phyloP scores from a whole-genome alignment of 108 stramenopile genomes.

The Epithemia pelagica region DNA sequence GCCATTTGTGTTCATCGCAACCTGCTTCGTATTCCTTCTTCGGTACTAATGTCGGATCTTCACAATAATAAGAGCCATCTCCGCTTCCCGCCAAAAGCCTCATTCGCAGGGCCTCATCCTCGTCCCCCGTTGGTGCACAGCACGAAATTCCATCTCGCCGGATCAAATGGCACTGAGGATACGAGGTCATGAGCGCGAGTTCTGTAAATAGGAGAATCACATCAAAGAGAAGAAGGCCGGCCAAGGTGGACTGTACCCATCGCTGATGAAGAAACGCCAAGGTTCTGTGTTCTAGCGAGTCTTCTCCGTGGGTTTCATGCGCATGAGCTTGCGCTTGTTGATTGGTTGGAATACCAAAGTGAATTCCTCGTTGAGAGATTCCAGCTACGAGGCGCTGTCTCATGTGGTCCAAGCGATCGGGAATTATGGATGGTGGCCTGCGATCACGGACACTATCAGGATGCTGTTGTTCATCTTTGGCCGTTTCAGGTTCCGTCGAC shows the following conservation, averaged over 20 bases:
- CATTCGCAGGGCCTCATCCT: not conserved
- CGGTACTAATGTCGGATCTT: slow-evolving; percentile 8
- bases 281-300: not conserved
- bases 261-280: not conserved
- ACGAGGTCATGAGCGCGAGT: slow-evolving; percentile 27
- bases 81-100: not conserved
- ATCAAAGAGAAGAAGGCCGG: slow-evolving; percentile 38
- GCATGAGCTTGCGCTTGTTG: not conserved
- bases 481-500: too few species aligned
- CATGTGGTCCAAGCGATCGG: too few species aligned
- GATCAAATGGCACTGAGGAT: slow-evolving; percentile 33
- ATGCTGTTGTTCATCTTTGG: too few species aligned
- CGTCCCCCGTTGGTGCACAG: slow-evolving; percentile 19
- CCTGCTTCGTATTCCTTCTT: slow-evolving; percentile 9
- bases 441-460: too few species aligned
- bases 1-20: slow-evolving; percentile 37
- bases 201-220: slow-evolving; percentile 49
- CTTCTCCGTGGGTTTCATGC: not conserved
- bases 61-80: slow-evolving; percentile 9
- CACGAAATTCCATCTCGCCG: slow-evolving; percentile 49
- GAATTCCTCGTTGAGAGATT: too few species aligned
- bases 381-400: too few species aligned
- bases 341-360: slow-evolving; percentile 2
- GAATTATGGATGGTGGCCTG: too few species aligned
- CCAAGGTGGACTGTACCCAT: slow-evolving; percentile 23